These are phyloP conservation scores for Acer campestre DNA, from an alignment of 345 rosid species.

Conservation along the genomic window DNA sequence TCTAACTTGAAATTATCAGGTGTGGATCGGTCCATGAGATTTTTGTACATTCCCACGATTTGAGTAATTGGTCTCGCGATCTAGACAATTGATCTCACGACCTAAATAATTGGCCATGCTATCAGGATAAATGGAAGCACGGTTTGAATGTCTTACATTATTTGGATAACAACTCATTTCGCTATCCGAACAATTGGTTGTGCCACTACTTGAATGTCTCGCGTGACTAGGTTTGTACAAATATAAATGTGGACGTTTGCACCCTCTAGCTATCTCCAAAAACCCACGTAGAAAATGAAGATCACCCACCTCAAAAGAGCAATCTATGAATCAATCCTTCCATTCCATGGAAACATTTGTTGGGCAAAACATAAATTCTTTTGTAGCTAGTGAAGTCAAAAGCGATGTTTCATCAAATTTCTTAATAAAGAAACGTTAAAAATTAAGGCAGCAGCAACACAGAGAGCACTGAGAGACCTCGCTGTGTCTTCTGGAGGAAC, in stretches of 20 bases:
- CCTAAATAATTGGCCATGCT: too few relatives aligned
- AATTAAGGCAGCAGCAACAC: slow-evolving; percentile 18
- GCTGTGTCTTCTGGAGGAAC: slow-evolving; percentile 50
- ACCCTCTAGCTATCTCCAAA: neutral
- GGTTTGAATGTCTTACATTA: too few relatives aligned
- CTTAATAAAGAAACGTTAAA: slow-evolving; percentile 48
- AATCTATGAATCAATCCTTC: slow-evolving; percentile 19
- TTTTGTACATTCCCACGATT: too few relatives aligned
- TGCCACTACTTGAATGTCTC: too few relatives aligned
- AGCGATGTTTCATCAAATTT: slow-evolving; percentile 45
- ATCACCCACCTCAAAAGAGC: slow-evolving; percentile 17
- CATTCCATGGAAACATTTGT: slow-evolving; percentile 20
- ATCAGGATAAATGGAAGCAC: too few relatives aligned
- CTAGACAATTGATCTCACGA: too few relatives aligned
- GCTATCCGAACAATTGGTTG: neutral
- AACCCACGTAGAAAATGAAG: slow-evolving; percentile 11
- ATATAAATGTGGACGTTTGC: too few relatives aligned
- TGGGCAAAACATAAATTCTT: slow-evolving; percentile 43
- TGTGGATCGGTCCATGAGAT: too few relatives aligned
- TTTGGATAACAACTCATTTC: too few relatives aligned
- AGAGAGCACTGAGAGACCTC: slow-evolving; percentile 33
- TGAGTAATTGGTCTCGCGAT: too few relatives aligned
- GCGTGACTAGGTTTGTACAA: too few relatives aligned
- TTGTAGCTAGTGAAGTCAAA: slow-evolving; percentile 41
- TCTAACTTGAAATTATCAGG: neutral